phyloP scores from a whole-genome alignment of 2,329 filamentous ascomycete genomes.

The Cercospora sp. region DNA sequence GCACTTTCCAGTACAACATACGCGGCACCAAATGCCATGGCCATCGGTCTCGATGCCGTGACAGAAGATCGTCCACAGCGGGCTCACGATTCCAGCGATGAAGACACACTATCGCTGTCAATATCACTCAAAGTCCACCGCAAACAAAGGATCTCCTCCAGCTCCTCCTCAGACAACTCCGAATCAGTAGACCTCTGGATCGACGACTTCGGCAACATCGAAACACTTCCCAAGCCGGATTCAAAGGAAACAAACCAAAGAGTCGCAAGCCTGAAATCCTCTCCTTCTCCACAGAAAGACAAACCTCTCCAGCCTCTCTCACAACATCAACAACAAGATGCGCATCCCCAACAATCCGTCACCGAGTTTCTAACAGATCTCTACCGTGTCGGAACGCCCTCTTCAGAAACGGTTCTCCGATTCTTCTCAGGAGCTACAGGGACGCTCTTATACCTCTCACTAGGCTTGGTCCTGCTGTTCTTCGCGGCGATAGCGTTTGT shows the following conservation, averaged over 20 bases:
- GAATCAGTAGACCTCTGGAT: conserved; percentile 16
- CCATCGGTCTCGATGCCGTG: conserved; percentile 3
- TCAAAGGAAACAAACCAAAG: neutral
- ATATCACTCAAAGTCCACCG: neutral
- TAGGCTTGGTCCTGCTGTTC: neutral
- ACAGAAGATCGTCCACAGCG: conserved; percentile 1
- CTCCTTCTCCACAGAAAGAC: neutral
- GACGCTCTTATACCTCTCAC: neutral
- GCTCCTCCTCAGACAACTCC: neutral
- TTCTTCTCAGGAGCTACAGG: neutral
- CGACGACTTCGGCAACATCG: conserved; percentile 18
- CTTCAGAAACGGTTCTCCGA: neutral
- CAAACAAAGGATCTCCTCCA: neutral
- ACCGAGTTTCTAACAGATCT: neutral
- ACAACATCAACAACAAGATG: neutral
- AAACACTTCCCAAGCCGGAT: neutral
- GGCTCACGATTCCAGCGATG: neutral
- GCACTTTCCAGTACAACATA: conserved; percentile 1
- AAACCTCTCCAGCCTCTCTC: neutral
- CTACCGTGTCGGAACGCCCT: neutral
- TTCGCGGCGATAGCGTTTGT: neutral
- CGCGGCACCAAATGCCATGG: conserved; percentile 3
- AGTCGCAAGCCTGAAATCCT: neutral
- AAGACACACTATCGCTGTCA: neutral
- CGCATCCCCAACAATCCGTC: neutral